Evolutionary conservation across 176 grass and related monocot species (phyloP), one percentile per base, ranked within the genome.

Genomic region (Raddia guianensis): DNA sequence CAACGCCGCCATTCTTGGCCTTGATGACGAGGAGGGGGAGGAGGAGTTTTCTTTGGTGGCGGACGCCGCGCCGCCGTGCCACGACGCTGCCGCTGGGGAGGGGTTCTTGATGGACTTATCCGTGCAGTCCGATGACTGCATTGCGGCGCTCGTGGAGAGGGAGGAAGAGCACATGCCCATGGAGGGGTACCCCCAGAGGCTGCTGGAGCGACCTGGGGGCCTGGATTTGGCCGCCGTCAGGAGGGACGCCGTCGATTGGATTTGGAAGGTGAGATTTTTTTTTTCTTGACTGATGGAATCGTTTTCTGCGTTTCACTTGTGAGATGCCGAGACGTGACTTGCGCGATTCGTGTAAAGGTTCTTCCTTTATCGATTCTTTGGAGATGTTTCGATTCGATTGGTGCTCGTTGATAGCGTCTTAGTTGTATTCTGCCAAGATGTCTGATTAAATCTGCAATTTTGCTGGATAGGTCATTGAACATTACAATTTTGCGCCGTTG

Each of bases 401-500:
- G 20, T 74, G 18, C 27, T 65, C 12, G 47, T 85, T 86, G 53
- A 13, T 59, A 68, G 59, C 56, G 4, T 49, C 49, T 34, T 16
- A 10, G 27, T 13, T 60, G 61, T 76, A 64, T 82, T 54, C 67
- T 49, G 27, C n/a, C 54, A 0, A 27, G 73, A 10, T 76, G 60
- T 77, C 85, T 87, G 77, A 88, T 86, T 68, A 51, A 68, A 85
- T 82, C 57, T 87, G 54, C 87, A 40, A 75, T 81, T 66, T 80
- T 85, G 53, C 66, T 87, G 64, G 68, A 95, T 85, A 98, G 95
- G 95, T 76, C 84, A 83, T 84, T 79, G 90, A 82, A 5, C 90
- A 93, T 86, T 95, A 85, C 90, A 91, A 64, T 89, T 98, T 98
- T 83, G 90, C 88, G 52, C 90, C 90, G 70, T 81, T 93, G 81